Base-by-base conservation (phyloP, 768 basidiomycete species). In the Chlorophyllum brunneum region DNA sequence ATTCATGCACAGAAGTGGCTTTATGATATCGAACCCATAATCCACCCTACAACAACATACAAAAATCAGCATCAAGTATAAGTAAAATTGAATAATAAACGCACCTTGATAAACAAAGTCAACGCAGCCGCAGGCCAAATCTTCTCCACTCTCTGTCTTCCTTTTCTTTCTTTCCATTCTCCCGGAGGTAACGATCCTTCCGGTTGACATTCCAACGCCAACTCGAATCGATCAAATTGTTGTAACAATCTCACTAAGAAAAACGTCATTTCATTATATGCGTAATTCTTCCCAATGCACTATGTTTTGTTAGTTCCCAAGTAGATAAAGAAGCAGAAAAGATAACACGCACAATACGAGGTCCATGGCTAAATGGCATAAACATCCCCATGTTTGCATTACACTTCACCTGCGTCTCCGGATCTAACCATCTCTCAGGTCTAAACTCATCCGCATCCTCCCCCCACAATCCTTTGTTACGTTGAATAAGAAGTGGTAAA, bases 371-470 rank as follows among this genome's bases (percentile, higher is more conserved):
- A 63, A 90, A 90, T 11, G 87, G 86, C 15, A 79, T 73, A 64
- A 78, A 90, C 73, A 88, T 87, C 54, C 80, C 76, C 1, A 87
- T 83, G 59, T 84, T 83, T 1, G 75, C 65, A 16, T 75, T 76
- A 57, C 78, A 79, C 50, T 61, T 70, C 2, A 73, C 70, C 16
- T 83, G 48, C n/a, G 80, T 72, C 26, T 68, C 68, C 0, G 79
- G 75, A 33, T 86, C 77, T 4, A 88, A 67, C 90, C 90, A 93
- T 34, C 90, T 75, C 27, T 88, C 83, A 5, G 88, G 88, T 50
- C 86, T 79, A 63, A 91, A 93, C n/a, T 74, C 75, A 59, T 88
- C 78, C 0, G 88, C 88, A 55, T 91, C 86, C 0, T 71, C 59
- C 2, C 90, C 90, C 90, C 89, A 92, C 0, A 88, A 67, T 15